A percentile compares a stretch with the other conserved stretches of the same genome.
phyloP scores from a whole-genome alignment of 257 asterid genomes.

The Scutellaria barbata region DNA sequence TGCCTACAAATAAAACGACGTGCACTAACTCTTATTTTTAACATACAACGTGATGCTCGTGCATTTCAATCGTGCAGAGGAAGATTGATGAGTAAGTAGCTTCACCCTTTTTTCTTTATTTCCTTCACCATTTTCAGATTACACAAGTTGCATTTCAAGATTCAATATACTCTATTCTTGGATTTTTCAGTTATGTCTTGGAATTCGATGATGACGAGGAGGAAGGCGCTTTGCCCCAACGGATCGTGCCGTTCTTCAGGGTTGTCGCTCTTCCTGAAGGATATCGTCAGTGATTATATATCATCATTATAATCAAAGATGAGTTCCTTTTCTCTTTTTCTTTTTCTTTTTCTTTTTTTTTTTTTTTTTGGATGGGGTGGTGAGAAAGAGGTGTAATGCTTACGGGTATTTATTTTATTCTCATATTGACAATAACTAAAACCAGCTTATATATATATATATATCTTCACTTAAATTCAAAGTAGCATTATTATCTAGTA shows the following conservation, averaged over 20 bases:
- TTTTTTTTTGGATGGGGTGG: neutral
- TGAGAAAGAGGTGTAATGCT: conserved; percentile 10
- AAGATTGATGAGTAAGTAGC: conserved; percentile 86
- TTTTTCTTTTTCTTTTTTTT: neutral
- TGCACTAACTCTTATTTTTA: conserved; percentile 44
- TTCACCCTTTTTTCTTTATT: conserved; percentile 1
- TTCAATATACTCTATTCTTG: conserved; percentile 13
- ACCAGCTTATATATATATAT: neutral
- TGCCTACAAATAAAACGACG: conserved; percentile 9
- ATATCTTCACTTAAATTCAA: conserved; percentile 6
- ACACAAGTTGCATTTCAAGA: neutral
- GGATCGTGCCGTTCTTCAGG: conserved; percentile 81
- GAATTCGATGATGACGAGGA: conserved; percentile 97
- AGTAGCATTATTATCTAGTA: neutral
- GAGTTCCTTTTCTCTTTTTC: neutral
- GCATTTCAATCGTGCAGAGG: conserved; percentile 57
- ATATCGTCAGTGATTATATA: conserved; percentile 61
- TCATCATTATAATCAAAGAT: conserved; percentile 20
- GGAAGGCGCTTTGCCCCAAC: conserved; percentile 86
- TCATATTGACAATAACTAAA: conserved; percentile 12
- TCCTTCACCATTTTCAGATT: neutral
- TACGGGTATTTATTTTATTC: conserved; percentile 28
- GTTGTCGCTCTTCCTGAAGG: conserved; percentile 91
- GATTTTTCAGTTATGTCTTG: conserved; percentile 66
- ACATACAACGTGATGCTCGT: conserved; percentile 40